Evolutionary conservation across 2,329 filamentous ascomycete species (phyloP), one percentile per base, ranked within the genome.

Genomic region (Phialophora verrucosa): DNA sequence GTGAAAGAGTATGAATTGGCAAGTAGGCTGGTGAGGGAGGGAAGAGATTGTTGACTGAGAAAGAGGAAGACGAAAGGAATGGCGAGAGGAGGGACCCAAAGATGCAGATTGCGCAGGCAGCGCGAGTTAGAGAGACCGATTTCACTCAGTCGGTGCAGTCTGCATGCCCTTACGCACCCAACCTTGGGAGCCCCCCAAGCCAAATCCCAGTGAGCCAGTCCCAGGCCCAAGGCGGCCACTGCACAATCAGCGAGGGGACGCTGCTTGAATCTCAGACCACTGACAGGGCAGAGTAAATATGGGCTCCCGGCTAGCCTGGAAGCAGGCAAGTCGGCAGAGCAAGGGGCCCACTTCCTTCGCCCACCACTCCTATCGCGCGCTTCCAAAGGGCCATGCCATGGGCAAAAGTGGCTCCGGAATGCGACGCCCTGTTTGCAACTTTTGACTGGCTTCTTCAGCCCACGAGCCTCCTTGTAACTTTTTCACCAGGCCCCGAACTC

Each of bases 1-100:
- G 55, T 60, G 25, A 55, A 56, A 55, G 44, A 50, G 55, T 44
- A 42, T n/a, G 27, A 49, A 29, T 49, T 42, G 60, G 27, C 38
- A 56, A 32, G 53, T 32, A 50, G 42, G 38, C 32, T 31, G 58
- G 47, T 59, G 54, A 56, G 42, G 55, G 56, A 57, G 25, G 59
- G 59, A 65, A 65, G 64, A 62, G 44, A 53, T 31, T 59, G 56
- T n/a, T 64, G 44, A 50, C 38, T 59, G 62, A 64, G 42, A 53
- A 51, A 47, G 53, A 59, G 65, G 55, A 50, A 65, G 54, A 58
- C 32, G 53, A 65, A 42, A 20, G 53, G 50, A 56, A 66, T 61
- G 50, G 63, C 50, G 58, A 58, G 64, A 59, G 57, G 54, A 69
- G 66, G 66, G 66, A 68, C 66, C 55, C 49, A 49, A 25, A 57